A percentile compares a stretch with the other conserved stretches of the same genome.
Conservation (phyloP, 768 basidiomycete species). For the Sistotremastrum suecicum region DNA sequence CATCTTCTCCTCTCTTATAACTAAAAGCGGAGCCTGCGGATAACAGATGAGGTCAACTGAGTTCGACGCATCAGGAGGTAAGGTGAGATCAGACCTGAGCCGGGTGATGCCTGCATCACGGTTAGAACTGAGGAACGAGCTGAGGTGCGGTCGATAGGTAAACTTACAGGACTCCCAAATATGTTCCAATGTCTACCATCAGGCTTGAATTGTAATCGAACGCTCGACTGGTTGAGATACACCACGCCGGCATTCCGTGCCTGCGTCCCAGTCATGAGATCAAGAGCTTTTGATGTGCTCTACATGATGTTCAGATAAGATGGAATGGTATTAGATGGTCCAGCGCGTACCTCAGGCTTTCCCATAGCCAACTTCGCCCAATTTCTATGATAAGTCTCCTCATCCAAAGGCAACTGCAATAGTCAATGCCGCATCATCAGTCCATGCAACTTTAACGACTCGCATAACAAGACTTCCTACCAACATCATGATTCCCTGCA, state of each 20-base stretch:
- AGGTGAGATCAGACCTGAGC: neutral
- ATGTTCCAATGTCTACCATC: constrained; percentile 2
- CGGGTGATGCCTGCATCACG: neutral
- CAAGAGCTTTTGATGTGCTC: neutral
- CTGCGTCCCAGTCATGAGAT: neutral
- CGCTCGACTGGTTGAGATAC: constrained; percentile 3
- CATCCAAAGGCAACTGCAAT: neutral
- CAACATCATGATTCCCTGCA: constrained; percentile 1
- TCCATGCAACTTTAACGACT: no score
- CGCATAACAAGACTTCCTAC: no score
- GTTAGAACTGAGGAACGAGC: neutral
- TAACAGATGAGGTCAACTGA: neutral
- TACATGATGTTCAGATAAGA: neutral
- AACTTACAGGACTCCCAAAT: constrained; percentile 4
- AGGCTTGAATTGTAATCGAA: neutral
- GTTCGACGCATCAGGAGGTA: neutral
- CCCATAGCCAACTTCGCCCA: neutral
- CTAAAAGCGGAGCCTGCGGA: neutral
- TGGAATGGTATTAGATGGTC: neutral
- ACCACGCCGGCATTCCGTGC: constrained; percentile 1
- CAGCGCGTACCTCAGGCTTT: constrained; percentile 1
- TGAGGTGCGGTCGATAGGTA: neutral
- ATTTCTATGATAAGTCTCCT: neutral
- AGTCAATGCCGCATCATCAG: neutral
- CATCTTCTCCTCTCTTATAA: neutral